These are phyloP conservation scores for Trichoderma sp. DNA, from an alignment of 2,329 filamentous ascomycete genomes.

Conservation along the genomic window DNA sequence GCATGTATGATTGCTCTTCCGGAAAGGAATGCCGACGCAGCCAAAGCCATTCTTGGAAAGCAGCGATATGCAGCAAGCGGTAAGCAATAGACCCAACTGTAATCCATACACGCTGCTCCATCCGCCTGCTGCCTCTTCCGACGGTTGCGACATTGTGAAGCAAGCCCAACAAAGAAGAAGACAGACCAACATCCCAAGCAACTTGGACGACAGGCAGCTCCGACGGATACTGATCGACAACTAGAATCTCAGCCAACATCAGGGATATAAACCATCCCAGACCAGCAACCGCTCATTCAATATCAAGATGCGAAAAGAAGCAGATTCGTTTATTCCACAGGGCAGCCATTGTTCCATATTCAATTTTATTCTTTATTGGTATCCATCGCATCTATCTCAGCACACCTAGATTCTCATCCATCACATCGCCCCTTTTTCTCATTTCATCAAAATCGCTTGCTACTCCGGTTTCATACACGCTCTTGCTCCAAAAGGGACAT, in stretches of 20 bases:
- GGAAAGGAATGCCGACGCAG: background rate
- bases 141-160: constrained; percentile 11
- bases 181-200: background rate
- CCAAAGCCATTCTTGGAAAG: background rate
- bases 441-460: background rate
- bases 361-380: background rate
- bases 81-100: background rate
- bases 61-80: background rate
- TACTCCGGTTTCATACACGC: background rate
- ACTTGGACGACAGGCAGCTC: background rate
- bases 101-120: background rate
- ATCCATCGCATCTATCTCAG: background rate
- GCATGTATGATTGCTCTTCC: background rate
- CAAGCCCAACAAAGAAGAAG: background rate
- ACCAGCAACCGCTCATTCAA: background rate
- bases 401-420: background rate
- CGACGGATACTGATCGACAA: background rate
- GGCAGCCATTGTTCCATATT: background rate
- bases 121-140: background rate
- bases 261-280: background rate
- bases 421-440: background rate
- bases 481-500: background rate
- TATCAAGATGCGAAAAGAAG: background rate
- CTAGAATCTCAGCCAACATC: no score
- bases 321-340: background rate